Conservation (phyloP, 2,329 filamentous ascomycete genomes). For the Calonectria honghensis region DNA sequence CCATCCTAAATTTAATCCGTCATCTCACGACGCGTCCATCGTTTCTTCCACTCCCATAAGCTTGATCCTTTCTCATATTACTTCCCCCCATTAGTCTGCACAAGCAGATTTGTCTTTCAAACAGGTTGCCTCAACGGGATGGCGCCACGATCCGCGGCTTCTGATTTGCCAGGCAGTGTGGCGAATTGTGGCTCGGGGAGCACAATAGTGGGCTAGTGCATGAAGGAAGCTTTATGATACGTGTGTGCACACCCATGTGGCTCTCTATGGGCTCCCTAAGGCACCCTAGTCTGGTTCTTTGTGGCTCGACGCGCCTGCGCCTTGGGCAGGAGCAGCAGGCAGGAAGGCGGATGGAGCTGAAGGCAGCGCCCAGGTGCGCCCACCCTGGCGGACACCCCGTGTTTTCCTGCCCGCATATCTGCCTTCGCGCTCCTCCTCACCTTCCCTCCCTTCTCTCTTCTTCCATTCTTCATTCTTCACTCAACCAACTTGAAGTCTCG, state of each 20-base stretch:
- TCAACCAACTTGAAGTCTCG: conserved; percentile 46
- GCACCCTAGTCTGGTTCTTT: conserved; percentile 16
- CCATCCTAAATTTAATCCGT: neutral
- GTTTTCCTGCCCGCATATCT: conserved; percentile 51
- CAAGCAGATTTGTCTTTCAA: conserved; percentile 26
- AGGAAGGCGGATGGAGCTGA: conserved; percentile 41
- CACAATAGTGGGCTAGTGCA: conserved; percentile 43
- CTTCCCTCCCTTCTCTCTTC: conserved; percentile 38
- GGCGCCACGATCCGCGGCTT: conserved; percentile 38
- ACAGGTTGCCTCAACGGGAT: conserved; percentile 40
- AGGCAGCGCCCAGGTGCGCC: conserved; percentile 43
- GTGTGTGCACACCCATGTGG: conserved; percentile 22
- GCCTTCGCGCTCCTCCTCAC: conserved; percentile 38
- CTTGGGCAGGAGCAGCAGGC: conserved; percentile 38
- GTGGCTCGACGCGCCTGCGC: conserved; percentile 43
- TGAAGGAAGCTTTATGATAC: conserved; percentile 38
- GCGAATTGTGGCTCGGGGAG: conserved; percentile 47
- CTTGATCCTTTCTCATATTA: conserved; percentile 27
- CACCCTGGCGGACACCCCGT: conserved; percentile 46
- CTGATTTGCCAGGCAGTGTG: conserved; percentile 39
- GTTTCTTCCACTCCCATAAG: conserved; percentile 14
- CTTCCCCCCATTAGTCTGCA: conserved; percentile 10
- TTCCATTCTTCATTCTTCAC: conserved; percentile 47
- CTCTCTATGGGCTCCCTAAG: neutral
- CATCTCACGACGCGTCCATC: conserved; percentile 7